phyloP scores from a whole-genome alignment of 768 basidiomycete genomes.

The Antrodiella citrinella region DNA sequence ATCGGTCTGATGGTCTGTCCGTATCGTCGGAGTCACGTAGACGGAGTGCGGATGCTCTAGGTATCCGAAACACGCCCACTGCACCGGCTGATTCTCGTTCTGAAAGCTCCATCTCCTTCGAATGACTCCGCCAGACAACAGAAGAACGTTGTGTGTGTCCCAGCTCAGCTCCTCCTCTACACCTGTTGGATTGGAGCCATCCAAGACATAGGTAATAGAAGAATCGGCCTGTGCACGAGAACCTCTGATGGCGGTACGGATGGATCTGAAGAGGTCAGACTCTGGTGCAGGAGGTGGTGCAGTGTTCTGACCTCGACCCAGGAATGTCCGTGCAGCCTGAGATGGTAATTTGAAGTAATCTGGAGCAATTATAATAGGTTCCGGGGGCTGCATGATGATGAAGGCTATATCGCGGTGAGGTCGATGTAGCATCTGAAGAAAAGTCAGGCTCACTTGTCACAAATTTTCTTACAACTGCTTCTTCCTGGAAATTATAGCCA shows the following conservation, averaged over 20 bases:
- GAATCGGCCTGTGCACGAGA: background rate
- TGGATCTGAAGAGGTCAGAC: background rate
- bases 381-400: too few relatives aligned
- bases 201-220: background rate
- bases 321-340: background rate
- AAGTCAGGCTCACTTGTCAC: too few relatives aligned
- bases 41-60: conserved; percentile 45
- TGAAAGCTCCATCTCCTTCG: conserved; percentile 67
- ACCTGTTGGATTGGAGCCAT: background rate
- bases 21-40: conserved; percentile 17
- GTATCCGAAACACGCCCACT: conserved; percentile 73
- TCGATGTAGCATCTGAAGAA: too few relatives aligned
- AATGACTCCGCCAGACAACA: conserved; percentile 62
- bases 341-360: too few relatives aligned
- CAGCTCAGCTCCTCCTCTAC: conserved; percentile 53
- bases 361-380: too few relatives aligned
- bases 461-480: too few relatives aligned
- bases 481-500: too few relatives aligned
- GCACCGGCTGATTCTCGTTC: conserved; percentile 65
- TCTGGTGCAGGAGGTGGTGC: background rate
- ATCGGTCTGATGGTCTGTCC: conserved; percentile 22
- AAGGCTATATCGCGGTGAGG: too few relatives aligned
- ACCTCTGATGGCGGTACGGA: background rate
- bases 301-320: background rate
- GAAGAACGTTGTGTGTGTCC: conserved; percentile 54